phyloP scores from a whole-genome alignment of 371 early-diverging fungal genomes.

The Lichtheimia hyalospora region DNA sequence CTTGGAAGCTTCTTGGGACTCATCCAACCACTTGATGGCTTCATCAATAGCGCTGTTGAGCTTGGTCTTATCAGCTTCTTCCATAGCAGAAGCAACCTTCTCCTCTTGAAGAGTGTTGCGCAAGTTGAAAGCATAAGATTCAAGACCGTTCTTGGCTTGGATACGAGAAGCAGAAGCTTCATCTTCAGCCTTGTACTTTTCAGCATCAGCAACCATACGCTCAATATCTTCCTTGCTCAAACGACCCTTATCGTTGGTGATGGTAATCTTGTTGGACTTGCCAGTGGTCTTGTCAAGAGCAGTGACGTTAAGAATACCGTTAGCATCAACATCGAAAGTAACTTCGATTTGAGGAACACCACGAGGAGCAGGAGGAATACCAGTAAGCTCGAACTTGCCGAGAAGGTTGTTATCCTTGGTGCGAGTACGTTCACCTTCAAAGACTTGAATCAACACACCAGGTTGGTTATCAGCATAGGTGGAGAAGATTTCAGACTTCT shows the following conservation, averaged over 20 bases:
- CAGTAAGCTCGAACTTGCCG: slow-evolving; percentile 88
- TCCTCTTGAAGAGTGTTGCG: slow-evolving; percentile 81
- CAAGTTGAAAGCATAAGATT: slow-evolving; percentile 86
- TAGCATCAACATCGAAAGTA: slow-evolving; percentile 93
- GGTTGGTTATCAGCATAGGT: slow-evolving; percentile 96
- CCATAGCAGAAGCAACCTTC: slow-evolving; percentile 76
- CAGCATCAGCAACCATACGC: slow-evolving; percentile 89
- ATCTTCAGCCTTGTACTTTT: slow-evolving; percentile 86
- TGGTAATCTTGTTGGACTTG: slow-evolving; percentile 86
- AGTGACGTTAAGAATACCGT: slow-evolving; percentile 94
- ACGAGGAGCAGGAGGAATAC: slow-evolving; percentile 88
- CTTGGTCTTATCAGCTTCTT: slow-evolving; percentile 81
- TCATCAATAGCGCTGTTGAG: slow-evolving; percentile 85
- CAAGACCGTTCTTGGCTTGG: slow-evolving; percentile 85
- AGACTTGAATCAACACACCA: slow-evolving; percentile 90
- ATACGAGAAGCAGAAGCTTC: slow-evolving; percentile 78
- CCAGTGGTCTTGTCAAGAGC: slow-evolving; percentile 93
- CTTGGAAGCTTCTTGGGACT: slow-evolving; percentile 88
- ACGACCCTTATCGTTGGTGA: slow-evolving; percentile 89
- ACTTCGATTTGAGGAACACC: slow-evolving; percentile 92
- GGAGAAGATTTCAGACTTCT: slow-evolving; percentile 90
- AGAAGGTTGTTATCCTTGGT: slow-evolving; percentile 94
- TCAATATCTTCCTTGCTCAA: slow-evolving; percentile 89
- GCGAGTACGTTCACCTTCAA: slow-evolving; percentile 90
- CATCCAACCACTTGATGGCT: slow-evolving; percentile 88